These are phyloP conservation scores for Gaultheria prostrata DNA, from an alignment of 148 eudicot species.

Conservation along the genomic window DNA sequence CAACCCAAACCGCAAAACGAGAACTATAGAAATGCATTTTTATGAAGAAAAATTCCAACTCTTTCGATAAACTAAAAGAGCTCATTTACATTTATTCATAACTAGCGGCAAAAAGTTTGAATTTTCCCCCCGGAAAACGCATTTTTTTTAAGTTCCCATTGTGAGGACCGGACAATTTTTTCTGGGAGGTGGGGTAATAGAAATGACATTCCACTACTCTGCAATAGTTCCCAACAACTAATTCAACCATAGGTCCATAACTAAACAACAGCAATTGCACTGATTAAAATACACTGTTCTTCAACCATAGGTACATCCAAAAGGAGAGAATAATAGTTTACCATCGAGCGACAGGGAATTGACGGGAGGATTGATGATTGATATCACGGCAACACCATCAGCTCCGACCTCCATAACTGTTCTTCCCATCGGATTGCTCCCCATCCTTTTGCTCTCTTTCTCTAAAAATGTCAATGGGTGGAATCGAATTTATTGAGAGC, in stretches of 20 bases:
- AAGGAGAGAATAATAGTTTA: not conserved
- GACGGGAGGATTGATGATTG: constrained; percentile 74
- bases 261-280: not conserved
- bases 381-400: constrained; percentile 71
- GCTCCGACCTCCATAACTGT: constrained; percentile 68
- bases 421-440: constrained; percentile 27
- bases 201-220: not conserved
- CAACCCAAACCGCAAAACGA: too few relatives aligned
- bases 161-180: too few relatives aligned
- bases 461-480: not conserved
- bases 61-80: too few relatives aligned
- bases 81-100: too few relatives aligned
- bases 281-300: not conserved
- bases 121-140: too few relatives aligned
- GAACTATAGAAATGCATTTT: too few relatives aligned
- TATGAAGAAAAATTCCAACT: too few relatives aligned
- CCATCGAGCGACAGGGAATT: constrained; percentile 65
- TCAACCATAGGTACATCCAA: too few relatives aligned
- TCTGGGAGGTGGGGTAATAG: too few relatives aligned
- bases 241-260: not conserved
- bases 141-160: too few relatives aligned
- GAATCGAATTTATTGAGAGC: not conserved
- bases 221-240: not conserved
- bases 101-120: too few relatives aligned
- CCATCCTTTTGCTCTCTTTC: not conserved